Evolutionary conservation across 2,329 filamentous ascomycete species (phyloP).

Genomic region (Beauveria bassiana): DNA sequence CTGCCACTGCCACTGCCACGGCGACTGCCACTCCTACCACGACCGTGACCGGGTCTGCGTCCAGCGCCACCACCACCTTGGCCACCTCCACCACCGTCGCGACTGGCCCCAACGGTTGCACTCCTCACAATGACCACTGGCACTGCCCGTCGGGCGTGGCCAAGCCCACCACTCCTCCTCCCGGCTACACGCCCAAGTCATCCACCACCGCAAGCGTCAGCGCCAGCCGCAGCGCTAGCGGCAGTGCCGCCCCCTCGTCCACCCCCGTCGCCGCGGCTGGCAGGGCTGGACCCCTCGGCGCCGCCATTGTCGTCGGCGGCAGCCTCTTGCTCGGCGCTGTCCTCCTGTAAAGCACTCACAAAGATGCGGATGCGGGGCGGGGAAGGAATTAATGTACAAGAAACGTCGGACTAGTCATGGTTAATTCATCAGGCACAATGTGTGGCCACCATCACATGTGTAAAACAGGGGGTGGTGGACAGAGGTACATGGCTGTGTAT

Average conservation of each 20-base stretch:
- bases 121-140: conserved; percentile 11
- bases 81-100: too few relatives aligned
- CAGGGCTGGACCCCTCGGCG: neutral
- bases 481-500: neutral
- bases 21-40: too few relatives aligned
- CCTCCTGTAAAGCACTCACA: conserved; percentile 2
- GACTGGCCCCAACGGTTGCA: neutral
- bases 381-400: neutral
- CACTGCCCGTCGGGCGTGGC: conserved; percentile 11
- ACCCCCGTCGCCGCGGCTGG: conserved; percentile 5
- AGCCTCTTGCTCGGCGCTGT: conserved; percentile 13
- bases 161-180: conserved; percentile 9
- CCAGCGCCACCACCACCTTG: too few relatives aligned
- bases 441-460: neutral
- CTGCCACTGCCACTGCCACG: too few relatives aligned
- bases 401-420: neutral
- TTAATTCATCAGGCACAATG: neutral
- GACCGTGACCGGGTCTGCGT: too few relatives aligned
- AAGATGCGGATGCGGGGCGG: too few relatives aligned
- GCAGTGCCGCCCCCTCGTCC: neutral
- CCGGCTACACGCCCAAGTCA: neutral
- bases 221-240: neutral
- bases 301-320: conserved; percentile 10
- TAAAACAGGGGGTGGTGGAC: neutral
- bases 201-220: neutral